phyloP scores from a whole-genome alignment of 352 stramenopile genomes.

The Pythium pyrilobum region DNA sequence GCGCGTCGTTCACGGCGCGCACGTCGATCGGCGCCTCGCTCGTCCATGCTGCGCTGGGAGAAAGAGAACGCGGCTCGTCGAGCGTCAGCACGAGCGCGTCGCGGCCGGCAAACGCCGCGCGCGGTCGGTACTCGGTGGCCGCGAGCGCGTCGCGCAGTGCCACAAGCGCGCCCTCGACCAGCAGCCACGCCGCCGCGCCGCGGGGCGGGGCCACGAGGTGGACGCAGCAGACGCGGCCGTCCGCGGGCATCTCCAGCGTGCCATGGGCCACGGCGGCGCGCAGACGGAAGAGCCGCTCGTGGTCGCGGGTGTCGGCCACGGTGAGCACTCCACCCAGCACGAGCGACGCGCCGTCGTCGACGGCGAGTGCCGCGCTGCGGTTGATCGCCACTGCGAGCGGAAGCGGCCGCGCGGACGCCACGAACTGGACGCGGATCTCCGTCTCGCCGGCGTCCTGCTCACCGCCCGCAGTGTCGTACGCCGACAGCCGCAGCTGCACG shows the following conservation, averaged over 20 bases:
- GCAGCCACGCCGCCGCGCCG: not conserved
- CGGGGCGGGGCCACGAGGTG: not conserved
- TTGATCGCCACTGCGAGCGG: not conserved
- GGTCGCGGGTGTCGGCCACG: not conserved
- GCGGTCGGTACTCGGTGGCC: conserved; percentile 10
- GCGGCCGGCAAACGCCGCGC: conserved; percentile 12
- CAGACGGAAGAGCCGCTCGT: not conserved
- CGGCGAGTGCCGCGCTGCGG: not conserved
- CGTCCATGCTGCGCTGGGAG: not conserved
- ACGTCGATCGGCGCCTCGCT: conserved; percentile 1
- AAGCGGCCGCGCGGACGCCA: not conserved
- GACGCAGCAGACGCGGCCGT: conserved; percentile 8
- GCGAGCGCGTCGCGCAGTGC: not conserved
- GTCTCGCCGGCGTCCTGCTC: not conserved
- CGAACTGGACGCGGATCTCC: conserved; percentile 3
- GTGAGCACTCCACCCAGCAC: not conserved
- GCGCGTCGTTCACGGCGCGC: conserved; percentile 11
- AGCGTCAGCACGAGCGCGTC: conserved; percentile 6
- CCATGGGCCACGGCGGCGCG: not conserved
- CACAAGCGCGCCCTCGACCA: conserved; percentile 6
- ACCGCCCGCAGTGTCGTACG: no score
- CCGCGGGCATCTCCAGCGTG: not conserved
- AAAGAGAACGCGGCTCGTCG: not conserved
- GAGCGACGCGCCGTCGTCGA: not conserved
- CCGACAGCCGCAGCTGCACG: no score